These are phyloP conservation scores for Paramecium bursaria DNA, from an alignment of 73 alveolate species.

Conservation along the genomic window DNA sequence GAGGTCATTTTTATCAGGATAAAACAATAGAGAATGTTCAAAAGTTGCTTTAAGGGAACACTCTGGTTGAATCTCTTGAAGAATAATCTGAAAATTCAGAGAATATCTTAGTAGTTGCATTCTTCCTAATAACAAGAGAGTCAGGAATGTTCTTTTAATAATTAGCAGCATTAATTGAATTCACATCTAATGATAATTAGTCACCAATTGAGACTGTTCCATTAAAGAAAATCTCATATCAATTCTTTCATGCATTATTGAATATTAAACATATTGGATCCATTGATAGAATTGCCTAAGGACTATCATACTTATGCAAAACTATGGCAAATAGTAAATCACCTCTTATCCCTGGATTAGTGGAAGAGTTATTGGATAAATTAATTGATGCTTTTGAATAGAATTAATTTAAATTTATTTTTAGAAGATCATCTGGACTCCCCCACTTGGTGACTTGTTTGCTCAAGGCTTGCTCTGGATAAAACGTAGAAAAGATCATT, in stretches of 20 bases:
- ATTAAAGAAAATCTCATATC: conserved; percentile 46
- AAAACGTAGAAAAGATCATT: conserved; percentile 17
- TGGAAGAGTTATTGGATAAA: conserved; percentile 53
- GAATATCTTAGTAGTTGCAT: conserved; percentile 65
- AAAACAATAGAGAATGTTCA: conserved; percentile 59
- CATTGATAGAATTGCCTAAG: conserved; percentile 69
- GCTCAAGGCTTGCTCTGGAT: conserved; percentile 51
- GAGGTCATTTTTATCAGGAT: conserved; percentile 67
- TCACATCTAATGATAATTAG: neutral
- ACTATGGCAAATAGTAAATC: conserved; percentile 50
- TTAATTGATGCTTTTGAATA: conserved; percentile 62
- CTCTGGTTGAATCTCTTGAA: conserved; percentile 64
- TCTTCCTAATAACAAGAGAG: conserved; percentile 64
- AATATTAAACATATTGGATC: conserved; percentile 70
- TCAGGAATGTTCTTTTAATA: conserved; percentile 68
- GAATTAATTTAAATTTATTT: conserved; percentile 53
- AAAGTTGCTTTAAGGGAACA: conserved; percentile 61
- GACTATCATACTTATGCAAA: conserved; percentile 59
- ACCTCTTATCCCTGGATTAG: conserved; percentile 64
- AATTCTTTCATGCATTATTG: conserved; percentile 64
- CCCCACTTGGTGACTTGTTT: conserved; percentile 66
- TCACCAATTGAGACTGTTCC: conserved; percentile 28
- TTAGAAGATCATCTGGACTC: conserved; percentile 69
- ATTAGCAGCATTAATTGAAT: conserved; percentile 37
- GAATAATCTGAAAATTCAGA: conserved; percentile 63